Base-by-base conservation (phyloP, 1,284 basidiomycete genomes). In the Schizophyllum amplum region DNA sequence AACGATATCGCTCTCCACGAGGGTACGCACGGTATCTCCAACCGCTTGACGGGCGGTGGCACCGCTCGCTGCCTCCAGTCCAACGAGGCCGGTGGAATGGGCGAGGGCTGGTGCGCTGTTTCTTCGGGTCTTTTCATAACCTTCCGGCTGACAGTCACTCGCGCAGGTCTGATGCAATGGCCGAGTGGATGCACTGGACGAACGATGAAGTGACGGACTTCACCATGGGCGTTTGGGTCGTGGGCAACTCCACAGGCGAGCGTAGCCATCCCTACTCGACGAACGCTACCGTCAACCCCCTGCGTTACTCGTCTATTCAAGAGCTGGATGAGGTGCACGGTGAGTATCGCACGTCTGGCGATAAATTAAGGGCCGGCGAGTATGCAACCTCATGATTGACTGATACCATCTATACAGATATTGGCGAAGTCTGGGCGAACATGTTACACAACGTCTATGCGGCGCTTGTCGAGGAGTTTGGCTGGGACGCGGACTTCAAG, bases 361-460 rank as follows among this genome's bases (percentile, higher is more conserved):
- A 13, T 33, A n/a, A n/a, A n/a, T n/a, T n/a, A n/a, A n/a, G n/a
- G n/a, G 27, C 27, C 27, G 13, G 27, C 27, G 27, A 33, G 27
- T 33, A 13, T 33, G 6, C 13, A 13, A 33, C 13, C 6, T 6
- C 27, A 5, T 33, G 27, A 33, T 33, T 5, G 13, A 5, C 27
- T 33, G 27, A 33, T 13, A 33, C 27, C 6, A 33, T 33, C 5
- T 33, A 13, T 5, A 42, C 33, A 42, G 60, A 65, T 52, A 71
- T 73, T 55, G 77, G 77, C 33, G 73, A 80, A 60, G 72, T 79
- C 53, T 79, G 78, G 79, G 78, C 79, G 22, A 80, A 80, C 69
- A 72, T 74, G 4, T 71, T 80, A 17, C 77, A 79, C 72, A 77
- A 79, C 62, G 75, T 81, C 33, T 75, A 77, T 60, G 76, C 75